Conservation (phyloP, 495 filamentous ascomycete species). For the Poronia punctata region DNA sequence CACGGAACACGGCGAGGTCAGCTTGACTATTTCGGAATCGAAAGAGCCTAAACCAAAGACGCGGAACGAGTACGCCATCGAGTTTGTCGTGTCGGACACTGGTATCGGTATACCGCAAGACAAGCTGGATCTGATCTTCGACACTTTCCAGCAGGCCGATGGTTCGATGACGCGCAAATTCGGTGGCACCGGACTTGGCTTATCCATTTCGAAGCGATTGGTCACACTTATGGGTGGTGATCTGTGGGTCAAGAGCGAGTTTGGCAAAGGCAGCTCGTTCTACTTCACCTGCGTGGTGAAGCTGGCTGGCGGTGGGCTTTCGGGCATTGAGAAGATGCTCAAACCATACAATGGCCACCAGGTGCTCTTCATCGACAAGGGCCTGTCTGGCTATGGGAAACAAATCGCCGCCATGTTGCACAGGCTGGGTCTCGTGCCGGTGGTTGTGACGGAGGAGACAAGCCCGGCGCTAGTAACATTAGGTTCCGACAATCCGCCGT, state of each 20-base stretch:
- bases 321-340: slow-evolving; percentile 74
- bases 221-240: slow-evolving; percentile 97
- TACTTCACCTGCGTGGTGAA: slow-evolving; percentile 95
- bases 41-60: slow-evolving; percentile 51
- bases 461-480: slow-evolving; percentile 39
- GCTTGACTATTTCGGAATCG: slow-evolving; percentile 79
- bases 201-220: slow-evolving; percentile 93
- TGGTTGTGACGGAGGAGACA: slow-evolving; percentile 69
- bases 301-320: slow-evolving; percentile 74
- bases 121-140: slow-evolving; percentile 96
- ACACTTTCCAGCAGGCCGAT: slow-evolving; percentile 99
- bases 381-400: slow-evolving; percentile 66
- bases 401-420: slow-evolving; percentile 77
- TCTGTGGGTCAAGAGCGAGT: slow-evolving; percentile 93
- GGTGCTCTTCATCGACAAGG: slow-evolving; percentile 94
- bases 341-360: slow-evolving; percentile 86
- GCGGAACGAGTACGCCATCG: slow-evolving; percentile 79
- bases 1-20: slow-evolving; percentile 95
- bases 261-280: slow-evolving; percentile 90
- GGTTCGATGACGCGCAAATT: slow-evolving; percentile 96
- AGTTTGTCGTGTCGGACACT: slow-evolving; percentile 95
- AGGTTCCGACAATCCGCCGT: slow-evolving; percentile 53
- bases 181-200: slow-evolving; percentile 88
- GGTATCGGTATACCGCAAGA: slow-evolving; percentile 95
- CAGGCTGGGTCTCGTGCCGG: slow-evolving; percentile 69